phyloP scores from a whole-genome alignment of 257 asterid species.

The Solanum chaucha region DNA sequence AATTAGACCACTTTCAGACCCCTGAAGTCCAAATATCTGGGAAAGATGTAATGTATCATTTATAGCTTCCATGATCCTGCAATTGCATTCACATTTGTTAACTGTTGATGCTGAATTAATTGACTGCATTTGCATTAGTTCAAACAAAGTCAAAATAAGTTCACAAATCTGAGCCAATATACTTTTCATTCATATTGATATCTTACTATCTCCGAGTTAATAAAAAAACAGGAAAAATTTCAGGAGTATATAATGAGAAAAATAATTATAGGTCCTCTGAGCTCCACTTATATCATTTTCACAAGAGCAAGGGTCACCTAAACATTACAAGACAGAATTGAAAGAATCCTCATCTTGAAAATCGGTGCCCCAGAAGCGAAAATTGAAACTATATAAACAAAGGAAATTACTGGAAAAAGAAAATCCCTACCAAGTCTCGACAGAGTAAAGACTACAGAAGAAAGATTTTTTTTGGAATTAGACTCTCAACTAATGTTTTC shows the following conservation, averaged over 20 bases:
- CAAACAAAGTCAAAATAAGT: background rate
- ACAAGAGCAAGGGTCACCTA: background rate
- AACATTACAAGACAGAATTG: background rate
- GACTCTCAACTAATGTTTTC: background rate
- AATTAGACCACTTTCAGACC: constrained; percentile 70
- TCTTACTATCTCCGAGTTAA: background rate
- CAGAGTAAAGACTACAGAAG: background rate
- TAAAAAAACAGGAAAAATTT: background rate
- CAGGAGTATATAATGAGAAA: background rate
- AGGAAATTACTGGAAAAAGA: background rate
- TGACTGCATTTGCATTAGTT: background rate
- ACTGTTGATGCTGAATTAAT: background rate
- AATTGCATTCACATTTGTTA: constrained; percentile 18
- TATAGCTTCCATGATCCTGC: constrained; percentile 93
- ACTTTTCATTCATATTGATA: background rate
- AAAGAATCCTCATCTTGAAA: background rate
- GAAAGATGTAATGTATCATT: constrained; percentile 48
- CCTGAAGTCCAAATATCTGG: constrained; percentile 49
- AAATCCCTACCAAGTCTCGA: background rate
- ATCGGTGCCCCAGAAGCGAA: background rate
- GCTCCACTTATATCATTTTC: background rate
- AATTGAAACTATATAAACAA: background rate
- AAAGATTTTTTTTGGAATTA: background rate
- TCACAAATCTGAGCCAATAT: background rate
- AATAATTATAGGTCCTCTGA: background rate